phyloP scores from a whole-genome alignment of 2,329 filamentous ascomycete genomes.

The Diaporthe sp. region DNA sequence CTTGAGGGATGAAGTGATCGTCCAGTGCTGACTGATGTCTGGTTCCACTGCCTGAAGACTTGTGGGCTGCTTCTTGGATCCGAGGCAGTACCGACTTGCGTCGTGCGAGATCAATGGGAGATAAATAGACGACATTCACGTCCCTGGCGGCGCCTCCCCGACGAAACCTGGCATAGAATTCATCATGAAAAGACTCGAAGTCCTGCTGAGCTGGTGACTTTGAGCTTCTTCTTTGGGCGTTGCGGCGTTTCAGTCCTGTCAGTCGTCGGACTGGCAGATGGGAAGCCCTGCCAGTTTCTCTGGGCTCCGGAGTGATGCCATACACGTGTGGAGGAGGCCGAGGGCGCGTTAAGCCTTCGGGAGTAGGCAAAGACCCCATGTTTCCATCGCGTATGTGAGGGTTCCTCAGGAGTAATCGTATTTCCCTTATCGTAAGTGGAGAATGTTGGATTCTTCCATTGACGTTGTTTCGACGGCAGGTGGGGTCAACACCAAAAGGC shows the following conservation, averaged over 20 bases:
- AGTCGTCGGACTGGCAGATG: not conserved
- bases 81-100: not conserved
- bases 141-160: not conserved
- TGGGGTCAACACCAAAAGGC: not conserved
- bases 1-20: no score
- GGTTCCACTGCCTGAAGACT: not conserved
- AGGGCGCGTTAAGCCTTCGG: not conserved
- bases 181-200: not conserved
- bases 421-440: not conserved
- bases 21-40: not conserved
- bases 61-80: not conserved
- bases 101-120: not conserved
- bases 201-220: no score
- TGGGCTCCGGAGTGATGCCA: not conserved
- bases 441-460: not conserved
- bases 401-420: not conserved
- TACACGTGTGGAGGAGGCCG: not conserved
- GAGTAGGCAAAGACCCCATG: no score
- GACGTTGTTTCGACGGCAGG: no score
- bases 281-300: not conserved
- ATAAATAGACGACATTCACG: not conserved
- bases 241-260: not conserved
- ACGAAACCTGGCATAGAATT: not conserved
- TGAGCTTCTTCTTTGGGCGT: not conserved
- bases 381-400: not conserved